Evolutionary conservation across 2,329 filamentous ascomycete species (phyloP).

Genomic region (Paraphaeosphaeria minitans): DNA sequence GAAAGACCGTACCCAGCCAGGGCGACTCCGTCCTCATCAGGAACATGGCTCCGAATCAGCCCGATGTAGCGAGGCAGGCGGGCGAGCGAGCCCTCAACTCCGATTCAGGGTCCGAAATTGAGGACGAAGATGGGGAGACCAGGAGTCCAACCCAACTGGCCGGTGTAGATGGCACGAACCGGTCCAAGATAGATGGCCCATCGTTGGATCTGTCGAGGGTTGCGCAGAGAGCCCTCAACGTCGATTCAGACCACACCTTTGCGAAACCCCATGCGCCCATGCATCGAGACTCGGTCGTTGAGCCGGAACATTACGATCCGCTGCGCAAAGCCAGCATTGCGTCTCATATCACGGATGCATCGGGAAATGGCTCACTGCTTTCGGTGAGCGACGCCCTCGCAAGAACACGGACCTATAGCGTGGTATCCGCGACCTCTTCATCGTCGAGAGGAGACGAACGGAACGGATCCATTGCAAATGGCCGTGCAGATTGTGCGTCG

Average conservation of each 20-base stretch:
- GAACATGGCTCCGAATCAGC: constrained; percentile 66
- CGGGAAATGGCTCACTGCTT: constrained; percentile 15
- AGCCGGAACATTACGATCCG: constrained; percentile 18
- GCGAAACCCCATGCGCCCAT: constrained; percentile 14
- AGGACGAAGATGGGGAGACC: constrained; percentile 49
- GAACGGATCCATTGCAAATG: constrained; percentile 26
- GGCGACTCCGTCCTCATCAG: constrained; percentile 71
- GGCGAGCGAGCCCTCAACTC: constrained; percentile 58
- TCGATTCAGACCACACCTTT: constrained; percentile 13
- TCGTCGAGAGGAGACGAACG: constrained; percentile 22
- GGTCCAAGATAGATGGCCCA: constrained; percentile 12
- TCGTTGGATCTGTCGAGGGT: constrained; percentile 22
- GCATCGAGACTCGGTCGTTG: constrained; percentile 27
- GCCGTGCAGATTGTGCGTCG: constrained; percentile 26
- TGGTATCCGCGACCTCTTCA: constrained; percentile 17
- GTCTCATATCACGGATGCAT: constrained; percentile 11
- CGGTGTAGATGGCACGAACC: constrained; percentile 10
- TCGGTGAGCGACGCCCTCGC: constrained; percentile 14
- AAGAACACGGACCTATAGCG: constrained; percentile 16
- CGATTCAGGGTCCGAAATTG: constrained; percentile 50
- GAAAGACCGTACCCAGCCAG: constrained; percentile 61
- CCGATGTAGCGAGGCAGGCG: constrained; percentile 67
- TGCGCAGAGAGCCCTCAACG: constrained; percentile 22
- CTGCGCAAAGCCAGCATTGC: constrained; percentile 16
- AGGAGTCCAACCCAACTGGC: constrained; percentile 17